phyloP scores from a whole-genome alignment of 2,329 filamentous ascomycete species.

The Monosporascus cannonballus region DNA sequence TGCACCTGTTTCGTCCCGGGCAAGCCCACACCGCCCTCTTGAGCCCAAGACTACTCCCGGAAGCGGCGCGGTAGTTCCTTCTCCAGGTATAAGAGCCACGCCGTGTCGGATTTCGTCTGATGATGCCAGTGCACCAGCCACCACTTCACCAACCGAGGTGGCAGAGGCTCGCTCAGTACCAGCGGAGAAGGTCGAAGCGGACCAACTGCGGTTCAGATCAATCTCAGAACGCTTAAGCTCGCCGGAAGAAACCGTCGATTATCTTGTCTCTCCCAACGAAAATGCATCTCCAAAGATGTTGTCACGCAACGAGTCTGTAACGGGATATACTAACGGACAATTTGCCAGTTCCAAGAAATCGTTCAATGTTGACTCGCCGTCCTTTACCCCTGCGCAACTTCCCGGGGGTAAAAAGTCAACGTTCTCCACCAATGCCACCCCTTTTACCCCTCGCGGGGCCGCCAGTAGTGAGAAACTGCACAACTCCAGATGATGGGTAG shows the following conservation, averaged over 20 bases:
- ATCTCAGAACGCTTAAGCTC: background rate
- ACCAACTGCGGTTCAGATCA: background rate
- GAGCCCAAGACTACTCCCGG: background rate
- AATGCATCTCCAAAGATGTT: background rate
- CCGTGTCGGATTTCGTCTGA: too few relatives aligned
- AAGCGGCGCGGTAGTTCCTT: too few relatives aligned
- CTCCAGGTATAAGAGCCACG: too few relatives aligned
- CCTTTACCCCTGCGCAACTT: constrained; percentile 70
- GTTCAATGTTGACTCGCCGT: constrained; percentile 92
- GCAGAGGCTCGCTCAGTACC: background rate
- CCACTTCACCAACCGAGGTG: background rate
- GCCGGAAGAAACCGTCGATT: background rate
- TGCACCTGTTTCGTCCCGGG: background rate
- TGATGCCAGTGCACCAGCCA: too few relatives aligned
- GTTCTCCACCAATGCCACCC: constrained; percentile 83
- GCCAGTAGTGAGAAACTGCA: constrained; percentile 15
- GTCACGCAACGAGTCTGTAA: background rate
- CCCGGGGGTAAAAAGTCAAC: constrained; percentile 59
- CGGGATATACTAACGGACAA: constrained; percentile 18
- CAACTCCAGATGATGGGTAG: background rate
- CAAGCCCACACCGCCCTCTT: constrained; percentile 1
- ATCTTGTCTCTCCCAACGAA: background rate
- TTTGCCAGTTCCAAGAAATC: constrained; percentile 57
- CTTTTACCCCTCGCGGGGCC: constrained; percentile 68
- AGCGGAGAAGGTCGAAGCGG: background rate